Evolutionary conservation across 345 rosid species (phyloP).

Genomic region (Sisymbrium altissimum): DNA sequence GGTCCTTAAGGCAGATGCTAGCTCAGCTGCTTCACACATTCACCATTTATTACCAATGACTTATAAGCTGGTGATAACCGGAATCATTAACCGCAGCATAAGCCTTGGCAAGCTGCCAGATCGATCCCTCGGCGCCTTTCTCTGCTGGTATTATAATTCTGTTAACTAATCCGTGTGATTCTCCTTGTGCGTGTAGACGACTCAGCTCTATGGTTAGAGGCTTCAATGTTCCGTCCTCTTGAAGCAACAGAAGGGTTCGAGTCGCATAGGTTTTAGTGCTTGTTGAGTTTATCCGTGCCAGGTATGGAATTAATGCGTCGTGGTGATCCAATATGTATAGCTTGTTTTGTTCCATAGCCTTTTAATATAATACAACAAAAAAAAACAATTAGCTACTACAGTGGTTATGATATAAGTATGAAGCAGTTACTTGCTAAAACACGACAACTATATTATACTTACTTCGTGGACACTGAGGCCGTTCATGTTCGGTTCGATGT

Average conservation of each 20-base stretch:
- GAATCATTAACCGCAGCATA: slow-evolving; percentile 86
- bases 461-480: slow-evolving; percentile 59
- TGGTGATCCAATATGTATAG: slow-evolving; percentile 78
- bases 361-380: slow-evolving; percentile 5
- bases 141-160: slow-evolving; percentile 70
- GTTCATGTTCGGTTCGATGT: slow-evolving; percentile 57
- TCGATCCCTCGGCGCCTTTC: slow-evolving; percentile 50
- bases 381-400: background rate
- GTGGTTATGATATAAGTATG: background rate
- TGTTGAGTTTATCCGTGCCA: slow-evolving; percentile 65
- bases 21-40: background rate
- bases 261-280: slow-evolving; percentile 76
- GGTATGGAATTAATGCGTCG: slow-evolving; percentile 74
- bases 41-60: slow-evolving; percentile 63
- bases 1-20: background rate
- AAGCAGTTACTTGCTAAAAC: background rate
- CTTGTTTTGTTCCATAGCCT: slow-evolving; percentile 60
- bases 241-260: slow-evolving; percentile 66
- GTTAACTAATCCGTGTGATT: slow-evolving; percentile 61
- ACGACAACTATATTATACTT: slow-evolving; percentile 15
- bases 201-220: slow-evolving; percentile 87
- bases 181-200: slow-evolving; percentile 79
- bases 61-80: slow-evolving; percentile 85
- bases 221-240: slow-evolving; percentile 65
- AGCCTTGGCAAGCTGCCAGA: slow-evolving; percentile 96